Evolutionary conservation across 2,329 filamentous ascomycete species (phyloP).

Genomic region (Phialophora chinensis): DNA sequence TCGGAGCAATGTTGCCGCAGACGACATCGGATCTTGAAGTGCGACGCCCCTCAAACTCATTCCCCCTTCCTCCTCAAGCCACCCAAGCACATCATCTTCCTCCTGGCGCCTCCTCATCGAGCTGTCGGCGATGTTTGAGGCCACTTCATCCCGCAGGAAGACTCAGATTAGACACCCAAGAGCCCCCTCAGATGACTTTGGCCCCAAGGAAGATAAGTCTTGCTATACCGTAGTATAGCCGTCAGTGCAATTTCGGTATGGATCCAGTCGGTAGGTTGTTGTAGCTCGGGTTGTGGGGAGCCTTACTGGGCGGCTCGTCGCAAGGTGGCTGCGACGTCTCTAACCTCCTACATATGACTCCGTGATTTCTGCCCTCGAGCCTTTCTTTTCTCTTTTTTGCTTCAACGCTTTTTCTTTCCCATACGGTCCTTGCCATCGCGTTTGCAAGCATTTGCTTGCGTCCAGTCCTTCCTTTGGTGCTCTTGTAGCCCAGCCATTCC

Average conservation of each 20-base stretch:
- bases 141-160: constrained; percentile 3
- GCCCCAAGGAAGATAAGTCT: background rate
- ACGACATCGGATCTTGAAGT: constrained; percentile 14
- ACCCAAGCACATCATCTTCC: constrained; percentile 6
- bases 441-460: constrained; percentile 36
- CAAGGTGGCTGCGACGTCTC: constrained; percentile 13
- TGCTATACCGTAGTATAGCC: constrained; percentile 9
- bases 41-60: constrained; percentile 12
- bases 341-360: constrained; percentile 31
- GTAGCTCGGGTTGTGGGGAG: constrained; percentile 26
- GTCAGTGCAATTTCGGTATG: constrained; percentile 18
- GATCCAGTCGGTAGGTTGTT: constrained; percentile 25
- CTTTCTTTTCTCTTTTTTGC: constrained; percentile 14
- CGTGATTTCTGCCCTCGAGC: constrained; percentile 23
- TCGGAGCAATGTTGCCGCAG: constrained; percentile 11
- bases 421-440: constrained; percentile 25
- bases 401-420: constrained; percentile 29
- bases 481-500: constrained; percentile 33
- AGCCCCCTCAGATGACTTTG: background rate
- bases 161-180: background rate
- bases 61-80: constrained; percentile 17
- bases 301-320: constrained; percentile 8
- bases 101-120: constrained; percentile 1
- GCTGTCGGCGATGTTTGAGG: background rate
- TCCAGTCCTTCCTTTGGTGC: constrained; percentile 36